Evolutionary conservation across 163 green algal species (phyloP), one percentile per base, ranked within the genome.

Genomic region (Scenedesmus sp.): DNA sequence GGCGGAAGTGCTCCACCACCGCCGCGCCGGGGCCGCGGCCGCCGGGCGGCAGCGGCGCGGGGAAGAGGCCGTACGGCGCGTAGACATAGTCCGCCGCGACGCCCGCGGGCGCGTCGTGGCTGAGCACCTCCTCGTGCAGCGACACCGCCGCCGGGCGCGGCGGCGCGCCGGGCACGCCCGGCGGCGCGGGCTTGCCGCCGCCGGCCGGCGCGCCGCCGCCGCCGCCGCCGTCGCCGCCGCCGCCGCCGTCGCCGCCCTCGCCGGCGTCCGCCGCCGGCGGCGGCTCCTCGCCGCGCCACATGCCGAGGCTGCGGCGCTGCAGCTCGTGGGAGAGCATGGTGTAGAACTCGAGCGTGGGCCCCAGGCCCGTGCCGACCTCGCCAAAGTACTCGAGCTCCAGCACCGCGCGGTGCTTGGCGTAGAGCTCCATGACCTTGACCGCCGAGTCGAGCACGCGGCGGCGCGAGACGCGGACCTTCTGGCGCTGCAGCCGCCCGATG

Each of bases 331-430:
- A 92, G n/a, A 99, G 84, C 74, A 99, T 89, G 24, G 96, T 97
- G 91, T 97, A 99, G 82, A 98, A 99, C 87, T 99, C 96, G 39
- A 99, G 91, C 10, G 96, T 99, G 48, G 96, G 96, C 6, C 96
- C 96, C 63, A 98, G 90, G 22, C 96, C 94, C 17, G 93, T 97
- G 76, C 92, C 91, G 42, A 89, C 86, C 82, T 97, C 93, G 34
- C 85, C 86, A 79, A 95, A 95, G 86, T 94, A 97, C 87, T 97
- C 93, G 13, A 97, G 80, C 87, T 96, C 90, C 17, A 94, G 83
- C 24, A 94, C 85, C 70, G 89, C 83, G 1, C 85, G 67, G 60
- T 89, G 85, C 56, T 76, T 83, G 24, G 84, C 89, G 70, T 97
- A 97, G 70, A 96, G 77, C 86, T 97, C 93, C 91, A 99, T 97